Percentiles rank a stretch among this genome's conserved stretches.
These are phyloP conservation scores for Sclerotinia sclerotiorum DNA, from an alignment of 2,329 filamentous ascomycete species.

Conservation along the genomic window DNA sequence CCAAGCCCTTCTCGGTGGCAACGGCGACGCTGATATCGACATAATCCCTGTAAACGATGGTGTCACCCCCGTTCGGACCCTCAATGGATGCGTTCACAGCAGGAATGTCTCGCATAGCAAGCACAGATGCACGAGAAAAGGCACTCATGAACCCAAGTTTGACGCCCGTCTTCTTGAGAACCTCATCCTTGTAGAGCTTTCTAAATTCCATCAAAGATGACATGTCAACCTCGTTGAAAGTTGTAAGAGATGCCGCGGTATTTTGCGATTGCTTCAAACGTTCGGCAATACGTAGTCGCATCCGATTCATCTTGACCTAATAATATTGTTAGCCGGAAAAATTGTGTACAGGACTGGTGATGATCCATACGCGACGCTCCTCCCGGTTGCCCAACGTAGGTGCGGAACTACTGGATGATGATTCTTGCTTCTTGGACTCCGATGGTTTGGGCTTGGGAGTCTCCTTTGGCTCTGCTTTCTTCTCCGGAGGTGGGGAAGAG, in stretches of 20 bases:
- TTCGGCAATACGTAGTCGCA: constrained; percentile 96
- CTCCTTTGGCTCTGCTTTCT: constrained; percentile 46
- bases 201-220: constrained; percentile 95
- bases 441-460: constrained; percentile 44
- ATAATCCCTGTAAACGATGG: constrained; percentile 97
- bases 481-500: constrained; percentile 44
- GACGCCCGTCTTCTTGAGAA: constrained; percentile 92
- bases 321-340: constrained; percentile 26
- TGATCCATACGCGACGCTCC: constrained; percentile 73
- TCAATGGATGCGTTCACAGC: constrained; percentile 96
- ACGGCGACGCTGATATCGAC: constrained; percentile 97
- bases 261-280: constrained; percentile 99
- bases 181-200: constrained; percentile 94
- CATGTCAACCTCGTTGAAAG: constrained; percentile 99
- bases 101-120: constrained; percentile 94
- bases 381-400: constrained; percentile 69
- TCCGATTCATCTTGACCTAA: constrained; percentile 99
- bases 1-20: constrained; percentile 93
- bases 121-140: constrained; percentile 83
- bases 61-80: constrained; percentile 90
- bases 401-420: constrained; percentile 37
- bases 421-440: constrained; percentile 40
- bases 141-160: constrained; percentile 99
- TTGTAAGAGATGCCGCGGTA: constrained; percentile 93
- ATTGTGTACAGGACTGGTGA: not conserved